These are phyloP conservation scores for Mucor sp. DNA, from an alignment of 371 early-diverging fungal genomes.

Conservation along the genomic window DNA sequence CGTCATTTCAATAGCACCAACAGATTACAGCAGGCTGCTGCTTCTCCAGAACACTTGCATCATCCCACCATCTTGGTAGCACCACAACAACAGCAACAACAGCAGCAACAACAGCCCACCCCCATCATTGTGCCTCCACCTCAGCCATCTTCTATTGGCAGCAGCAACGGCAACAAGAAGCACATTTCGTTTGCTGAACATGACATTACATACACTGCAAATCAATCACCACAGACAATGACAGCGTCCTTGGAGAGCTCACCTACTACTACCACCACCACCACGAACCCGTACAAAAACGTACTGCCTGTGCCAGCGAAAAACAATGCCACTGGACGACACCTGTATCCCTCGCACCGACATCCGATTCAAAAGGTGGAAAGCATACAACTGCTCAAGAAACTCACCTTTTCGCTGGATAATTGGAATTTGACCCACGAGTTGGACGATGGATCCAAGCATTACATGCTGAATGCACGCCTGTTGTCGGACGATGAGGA, in stretches of 20 bases:
- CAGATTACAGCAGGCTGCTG: background rate
- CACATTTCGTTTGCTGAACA: slow-evolving; percentile 41
- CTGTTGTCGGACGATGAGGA: slow-evolving; percentile 10
- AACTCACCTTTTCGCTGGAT: slow-evolving; percentile 26
- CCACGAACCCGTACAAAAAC: background rate
- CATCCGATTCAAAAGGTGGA: slow-evolving; percentile 31
- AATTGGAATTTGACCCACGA: slow-evolving; percentile 36
- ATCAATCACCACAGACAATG: background rate
- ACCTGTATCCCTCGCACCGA: slow-evolving; percentile 31
- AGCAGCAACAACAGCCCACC: background rate
- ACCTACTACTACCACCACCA: background rate
- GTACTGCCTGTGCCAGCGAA: background rate
- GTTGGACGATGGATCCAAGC: slow-evolving; percentile 6
- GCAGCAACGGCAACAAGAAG: slow-evolving; percentile 11
- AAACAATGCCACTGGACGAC: background rate
- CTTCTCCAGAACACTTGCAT: background rate
- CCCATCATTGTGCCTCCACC: background rate
- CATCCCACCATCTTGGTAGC: background rate
- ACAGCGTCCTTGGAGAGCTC: background rate
- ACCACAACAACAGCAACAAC: background rate
- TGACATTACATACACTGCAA: slow-evolving; percentile 20
- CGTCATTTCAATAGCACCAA: slow-evolving; percentile 7
- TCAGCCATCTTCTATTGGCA: background rate
- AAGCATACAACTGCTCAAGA: slow-evolving; percentile 39
- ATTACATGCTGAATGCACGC: slow-evolving; percentile 6